Evolutionary conservation across 352 stramenopile species (phyloP).

Genomic region (Globisporangium apiculatum): DNA sequence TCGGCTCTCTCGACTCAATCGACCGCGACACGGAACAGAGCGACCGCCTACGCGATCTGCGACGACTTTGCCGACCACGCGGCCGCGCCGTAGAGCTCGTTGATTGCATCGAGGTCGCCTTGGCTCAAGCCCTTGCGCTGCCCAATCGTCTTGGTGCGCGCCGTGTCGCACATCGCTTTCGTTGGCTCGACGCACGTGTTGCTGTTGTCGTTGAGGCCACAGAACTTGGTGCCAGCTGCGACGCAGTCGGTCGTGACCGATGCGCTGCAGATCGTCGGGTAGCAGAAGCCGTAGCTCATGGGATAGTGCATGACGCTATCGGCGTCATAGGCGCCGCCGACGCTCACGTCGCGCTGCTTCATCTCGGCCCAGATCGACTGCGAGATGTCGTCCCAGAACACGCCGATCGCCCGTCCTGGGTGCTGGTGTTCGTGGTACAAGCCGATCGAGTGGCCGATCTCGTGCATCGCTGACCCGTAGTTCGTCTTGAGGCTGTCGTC

Average conservation of each 20-base stretch:
- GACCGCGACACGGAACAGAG: background rate
- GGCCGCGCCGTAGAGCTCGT: slow-evolving; percentile 31
- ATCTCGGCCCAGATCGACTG: slow-evolving; percentile 71
- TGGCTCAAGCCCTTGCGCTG: slow-evolving; percentile 55
- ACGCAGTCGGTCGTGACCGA: slow-evolving; percentile 45
- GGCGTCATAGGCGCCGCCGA: slow-evolving; percentile 60
- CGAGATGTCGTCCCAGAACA: slow-evolving; percentile 73
- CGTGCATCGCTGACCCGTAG: slow-evolving; percentile 74
- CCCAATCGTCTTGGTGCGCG: slow-evolving; percentile 46
- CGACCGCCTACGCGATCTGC: slow-evolving; percentile 12
- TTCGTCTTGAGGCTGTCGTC: slow-evolving; percentile 67
- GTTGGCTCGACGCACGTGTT: slow-evolving; percentile 53
- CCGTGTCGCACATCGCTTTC: slow-evolving; percentile 44
- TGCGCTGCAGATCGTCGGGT: slow-evolving; percentile 38
- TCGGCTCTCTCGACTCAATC: no score
- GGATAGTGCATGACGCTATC: slow-evolving; percentile 81
- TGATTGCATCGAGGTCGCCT: slow-evolving; percentile 35
- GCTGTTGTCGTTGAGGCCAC: slow-evolving; percentile 60
- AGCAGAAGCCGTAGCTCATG: slow-evolving; percentile 70
- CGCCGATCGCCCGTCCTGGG: slow-evolving; percentile 46
- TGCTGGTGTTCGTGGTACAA: slow-evolving; percentile 84
- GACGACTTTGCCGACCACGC: slow-evolving; percentile 18
- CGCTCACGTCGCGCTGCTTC: slow-evolving; percentile 55
- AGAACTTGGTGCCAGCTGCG: slow-evolving; percentile 45
- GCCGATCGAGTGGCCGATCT: slow-evolving; percentile 69